Base-by-base conservation (phyloP, 2,329 filamentous ascomycete species). In the Penicillium sp. region DNA sequence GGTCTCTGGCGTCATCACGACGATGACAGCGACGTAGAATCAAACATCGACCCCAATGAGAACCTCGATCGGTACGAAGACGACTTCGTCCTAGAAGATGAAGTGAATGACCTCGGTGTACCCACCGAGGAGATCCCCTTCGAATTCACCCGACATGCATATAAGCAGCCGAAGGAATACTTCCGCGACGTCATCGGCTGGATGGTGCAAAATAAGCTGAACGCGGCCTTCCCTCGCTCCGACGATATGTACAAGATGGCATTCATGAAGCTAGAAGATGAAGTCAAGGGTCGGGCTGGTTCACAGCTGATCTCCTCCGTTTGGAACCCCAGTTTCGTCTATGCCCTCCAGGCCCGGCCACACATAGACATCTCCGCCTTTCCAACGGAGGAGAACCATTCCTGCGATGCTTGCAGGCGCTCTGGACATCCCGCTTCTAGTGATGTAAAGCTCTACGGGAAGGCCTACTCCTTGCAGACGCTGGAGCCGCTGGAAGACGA, bases 161-260 rank as follows among this genome's bases (percentile, higher is more conserved):
- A 86, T 59, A 86, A 86, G 62, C 88, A 88, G 49, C 76, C 87
- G 0, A 86, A 85, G 61, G 85, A 90, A 38, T 84, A 92, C 48
- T 93, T 93, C 75, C 83, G 82, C 46, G 85, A 87, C 64, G 87
- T 85, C 0, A 79, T 93, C 2, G 88, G 91, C 68, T 93, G 89
- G 89, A 87, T 92, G 74, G 86, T 93, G 2, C 88, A 91, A 66
- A 89, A 89, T 68, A 87, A 88, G 63, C 80, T 94, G 49, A 88
- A 92, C 62, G 89, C 89, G 0, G 84, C 79, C 0, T 92, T 92
- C 65, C 75, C 82, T 11, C 80, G 81, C 18, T 75, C 82, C 5
- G 84, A 89, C 57, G 78, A 82, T 8, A 76, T 91, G 13, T 94
- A 91, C 70, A 66, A 74, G 13, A 78, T 89, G 26, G 85, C 89